A percentile compares a stretch with the other conserved stretches of the same genome.
Evolutionary conservation across 441 rosid species (phyloP).

Genomic region (Brassica balearica): DNA sequence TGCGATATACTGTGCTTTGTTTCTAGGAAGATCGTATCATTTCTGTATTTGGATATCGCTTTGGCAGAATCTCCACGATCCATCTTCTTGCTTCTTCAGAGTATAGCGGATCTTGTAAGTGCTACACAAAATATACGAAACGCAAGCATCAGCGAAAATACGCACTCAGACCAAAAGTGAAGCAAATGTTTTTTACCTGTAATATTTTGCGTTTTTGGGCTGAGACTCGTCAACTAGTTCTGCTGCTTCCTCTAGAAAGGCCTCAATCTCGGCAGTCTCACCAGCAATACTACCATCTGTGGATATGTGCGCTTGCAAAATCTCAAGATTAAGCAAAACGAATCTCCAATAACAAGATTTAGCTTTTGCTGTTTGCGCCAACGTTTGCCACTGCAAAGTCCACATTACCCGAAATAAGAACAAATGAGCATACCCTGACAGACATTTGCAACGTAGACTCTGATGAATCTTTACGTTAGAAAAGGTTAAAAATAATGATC

Average conservation of each 20-base stretch:
- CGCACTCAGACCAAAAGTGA: background rate
- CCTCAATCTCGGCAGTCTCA: slow-evolving; percentile 86
- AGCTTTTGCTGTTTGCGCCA: slow-evolving; percentile 79
- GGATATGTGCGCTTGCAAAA: slow-evolving; percentile 68
- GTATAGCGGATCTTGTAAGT: slow-evolving; percentile 71
- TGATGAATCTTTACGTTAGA: background rate
- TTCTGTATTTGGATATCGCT: slow-evolving; percentile 61
- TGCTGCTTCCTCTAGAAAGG: slow-evolving; percentile 89
- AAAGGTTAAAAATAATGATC: background rate
- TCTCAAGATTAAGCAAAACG: slow-evolving; percentile 76
- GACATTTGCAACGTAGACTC: background rate
- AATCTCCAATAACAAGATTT: slow-evolving; percentile 87
- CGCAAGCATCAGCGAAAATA: background rate
- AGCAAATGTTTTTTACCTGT: slow-evolving; percentile 55
- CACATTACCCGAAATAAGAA: slow-evolving; percentile 11
- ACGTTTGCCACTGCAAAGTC: slow-evolving; percentile 75
- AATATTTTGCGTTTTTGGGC: slow-evolving; percentile 77
- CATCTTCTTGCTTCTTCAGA: slow-evolving; percentile 82
- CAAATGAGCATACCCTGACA: slow-evolving; percentile 12
- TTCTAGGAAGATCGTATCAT: slow-evolving; percentile 40
- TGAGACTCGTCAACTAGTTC: slow-evolving; percentile 85
- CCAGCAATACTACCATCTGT: slow-evolving; percentile 52
- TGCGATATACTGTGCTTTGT: background rate
- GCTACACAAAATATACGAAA: slow-evolving; percentile 48
- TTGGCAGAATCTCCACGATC: slow-evolving; percentile 82